A percentile compares a stretch with the other conserved stretches of the same genome.
Conservation (phyloP, 140 eudicot species). For the Erigeron philadelphicus region DNA sequence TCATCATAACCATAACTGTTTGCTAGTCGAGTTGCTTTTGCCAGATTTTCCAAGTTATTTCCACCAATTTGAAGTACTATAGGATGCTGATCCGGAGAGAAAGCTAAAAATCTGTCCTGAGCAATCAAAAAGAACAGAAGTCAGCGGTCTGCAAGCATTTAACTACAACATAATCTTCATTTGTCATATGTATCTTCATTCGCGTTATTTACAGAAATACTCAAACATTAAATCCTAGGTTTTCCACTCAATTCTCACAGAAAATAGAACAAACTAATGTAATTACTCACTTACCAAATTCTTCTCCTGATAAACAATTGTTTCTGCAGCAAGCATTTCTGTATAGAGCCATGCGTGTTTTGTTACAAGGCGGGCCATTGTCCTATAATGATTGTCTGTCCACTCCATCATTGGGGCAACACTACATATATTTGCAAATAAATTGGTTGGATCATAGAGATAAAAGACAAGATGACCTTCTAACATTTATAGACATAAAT, state of each 20-base stretch:
- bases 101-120: conserved; percentile 92
- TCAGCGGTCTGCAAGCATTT: conserved; percentile 21
- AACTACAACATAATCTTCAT: background rate
- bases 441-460: background rate
- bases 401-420: conserved; percentile 99
- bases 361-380: conserved; percentile 73
- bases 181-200: background rate
- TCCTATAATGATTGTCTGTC: conserved; percentile 84
- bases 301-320: conserved; percentile 77
- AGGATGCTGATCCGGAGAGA: conserved; percentile 86
- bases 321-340: conserved; percentile 97
- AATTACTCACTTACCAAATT: conserved; percentile 51
- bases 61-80: conserved; percentile 97
- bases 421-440: conserved; percentile 32
- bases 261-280: conserved; percentile 8
- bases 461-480: background rate
- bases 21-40: conserved; percentile 86
- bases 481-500: background rate
- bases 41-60: conserved; percentile 77
- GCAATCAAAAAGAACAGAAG: conserved; percentile 29
- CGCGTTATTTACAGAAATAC: background rate
- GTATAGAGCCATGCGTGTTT: conserved; percentile 95
- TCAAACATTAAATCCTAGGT: background rate
- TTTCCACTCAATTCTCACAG: conserved; percentile 15
- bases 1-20: conserved; percentile 80